These are phyloP conservation scores for Choiromyces venosus DNA, from an alignment of 495 filamentous ascomycete genomes.

Conservation along the genomic window DNA sequence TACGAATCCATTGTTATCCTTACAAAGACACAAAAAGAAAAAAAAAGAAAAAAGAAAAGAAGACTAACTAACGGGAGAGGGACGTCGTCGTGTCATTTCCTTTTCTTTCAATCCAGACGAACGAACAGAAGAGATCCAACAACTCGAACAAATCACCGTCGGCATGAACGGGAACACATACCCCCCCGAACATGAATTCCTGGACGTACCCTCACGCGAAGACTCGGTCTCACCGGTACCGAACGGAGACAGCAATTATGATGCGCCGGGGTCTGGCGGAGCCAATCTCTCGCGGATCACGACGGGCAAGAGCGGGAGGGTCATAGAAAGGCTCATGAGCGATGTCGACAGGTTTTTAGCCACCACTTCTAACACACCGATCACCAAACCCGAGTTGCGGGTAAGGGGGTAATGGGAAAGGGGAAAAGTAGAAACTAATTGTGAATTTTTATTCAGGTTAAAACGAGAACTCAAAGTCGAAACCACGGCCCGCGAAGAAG, in stretches of 20 bases:
- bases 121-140: constrained; percentile 37
- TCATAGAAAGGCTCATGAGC: constrained; percentile 81
- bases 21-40: constrained; percentile 26
- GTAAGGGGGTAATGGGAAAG: not conserved
- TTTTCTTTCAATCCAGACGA: constrained; percentile 25
- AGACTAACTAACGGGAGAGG: constrained; percentile 36
- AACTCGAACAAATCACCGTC: constrained; percentile 38
- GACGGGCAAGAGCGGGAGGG: constrained; percentile 78
- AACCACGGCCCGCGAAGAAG: constrained; percentile 65
- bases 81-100: not conserved
- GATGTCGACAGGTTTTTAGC: constrained; percentile 61
- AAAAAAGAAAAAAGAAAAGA: constrained; percentile 13
- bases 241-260: constrained; percentile 24
- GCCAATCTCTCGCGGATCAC: constrained; percentile 44
- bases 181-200: constrained; percentile 26
- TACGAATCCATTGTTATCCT: constrained; percentile 34
- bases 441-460: constrained; percentile 45
- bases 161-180: constrained; percentile 36
- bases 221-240: constrained; percentile 26
- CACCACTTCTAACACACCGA: not conserved
- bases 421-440: not conserved
- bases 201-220: constrained; percentile 21
- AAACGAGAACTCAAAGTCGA: constrained; percentile 74
- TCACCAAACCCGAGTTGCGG: not conserved
- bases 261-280: constrained; percentile 29